These are phyloP conservation scores for Mycothermus thermophilus DNA, from an alignment of 495 filamentous ascomycete genomes.

Conservation along the genomic window DNA sequence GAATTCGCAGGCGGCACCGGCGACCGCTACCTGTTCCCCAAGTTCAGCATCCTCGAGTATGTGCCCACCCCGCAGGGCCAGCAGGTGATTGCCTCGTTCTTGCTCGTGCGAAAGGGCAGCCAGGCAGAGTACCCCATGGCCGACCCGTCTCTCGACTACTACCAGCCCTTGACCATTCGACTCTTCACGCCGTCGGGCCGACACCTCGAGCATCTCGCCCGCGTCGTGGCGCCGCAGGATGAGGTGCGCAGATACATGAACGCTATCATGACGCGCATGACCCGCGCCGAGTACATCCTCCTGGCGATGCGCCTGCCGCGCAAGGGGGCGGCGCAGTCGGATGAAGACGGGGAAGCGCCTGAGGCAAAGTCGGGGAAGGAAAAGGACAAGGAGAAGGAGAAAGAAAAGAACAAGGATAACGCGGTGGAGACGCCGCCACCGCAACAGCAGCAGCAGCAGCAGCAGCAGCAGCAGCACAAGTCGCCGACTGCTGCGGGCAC, in stretches of 20 bases:
- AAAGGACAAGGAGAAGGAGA: conserved; percentile 1
- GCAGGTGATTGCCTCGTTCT: conserved; percentile 48
- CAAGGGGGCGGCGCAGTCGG: conserved; percentile 21
- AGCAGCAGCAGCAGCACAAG: conserved; percentile 1
- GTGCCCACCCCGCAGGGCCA: conserved; percentile 23
- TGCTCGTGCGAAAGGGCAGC: conserved; percentile 49
- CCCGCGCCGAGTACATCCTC: conserved; percentile 53
- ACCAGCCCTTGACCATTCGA: conserved; percentile 78
- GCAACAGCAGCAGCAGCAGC: background rate
- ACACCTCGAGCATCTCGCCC: conserved; percentile 57
- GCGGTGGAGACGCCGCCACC: background rate
- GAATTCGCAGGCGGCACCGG: conserved; percentile 72
- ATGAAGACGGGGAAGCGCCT: conserved; percentile 6
- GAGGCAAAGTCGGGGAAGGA: conserved; percentile 9
- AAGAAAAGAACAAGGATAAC: conserved; percentile 3
- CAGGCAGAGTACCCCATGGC: conserved; percentile 36
- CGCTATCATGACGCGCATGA: conserved; percentile 61
- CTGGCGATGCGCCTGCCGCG: conserved; percentile 51
- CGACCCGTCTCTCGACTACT: conserved; percentile 55
- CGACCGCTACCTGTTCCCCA: conserved; percentile 82
- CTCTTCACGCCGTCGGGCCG: conserved; percentile 48
- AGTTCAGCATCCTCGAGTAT: conserved; percentile 70
- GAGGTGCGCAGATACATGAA: conserved; percentile 76
- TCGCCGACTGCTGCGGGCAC: no score
- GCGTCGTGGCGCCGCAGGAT: conserved; percentile 63